These are phyloP conservation scores for Xerocomus potaroensis DNA, from an alignment of 768 basidiomycete species.

Conservation along the genomic window DNA sequence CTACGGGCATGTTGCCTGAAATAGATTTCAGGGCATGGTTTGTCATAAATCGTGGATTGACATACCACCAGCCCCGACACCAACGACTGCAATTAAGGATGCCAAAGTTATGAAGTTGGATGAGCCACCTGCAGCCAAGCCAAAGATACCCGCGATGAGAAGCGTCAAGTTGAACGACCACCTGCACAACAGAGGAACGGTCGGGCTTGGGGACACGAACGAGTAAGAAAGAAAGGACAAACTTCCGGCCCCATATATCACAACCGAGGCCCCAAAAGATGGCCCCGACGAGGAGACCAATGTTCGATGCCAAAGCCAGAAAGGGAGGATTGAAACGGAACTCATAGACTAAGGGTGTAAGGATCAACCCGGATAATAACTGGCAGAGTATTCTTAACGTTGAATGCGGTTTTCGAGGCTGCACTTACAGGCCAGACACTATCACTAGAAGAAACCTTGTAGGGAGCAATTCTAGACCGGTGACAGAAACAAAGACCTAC, in stretches of 20 bases:
- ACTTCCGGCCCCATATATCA: constrained; percentile 50
- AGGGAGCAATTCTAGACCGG: background rate
- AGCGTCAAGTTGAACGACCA: constrained; percentile 55
- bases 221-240: constrained; percentile 4
- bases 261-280: constrained; percentile 47
- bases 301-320: constrained; percentile 47
- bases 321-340: constrained; percentile 46
- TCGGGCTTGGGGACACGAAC: background rate
- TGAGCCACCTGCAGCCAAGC: constrained; percentile 46
- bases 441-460: constrained; percentile 21
- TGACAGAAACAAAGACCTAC: constrained; percentile 17
- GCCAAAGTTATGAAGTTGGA: constrained; percentile 46
- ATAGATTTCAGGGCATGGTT: background rate
- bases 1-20: constrained; percentile 52
- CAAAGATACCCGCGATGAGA: constrained; percentile 50
- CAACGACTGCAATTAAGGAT: constrained; percentile 41
- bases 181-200: constrained; percentile 15
- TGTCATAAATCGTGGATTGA: background rate
- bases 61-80: constrained; percentile 46
- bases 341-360: constrained; percentile 46
- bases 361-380: constrained; percentile 42
- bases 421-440: constrained; percentile 38
- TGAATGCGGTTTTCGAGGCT: background rate
- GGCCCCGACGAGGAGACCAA: constrained; percentile 50
- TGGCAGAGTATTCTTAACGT: constrained; percentile 9